These are phyloP conservation scores for Candida ficus DNA, from an alignment of 805 yeast genomes.

Conservation along the genomic window DNA sequence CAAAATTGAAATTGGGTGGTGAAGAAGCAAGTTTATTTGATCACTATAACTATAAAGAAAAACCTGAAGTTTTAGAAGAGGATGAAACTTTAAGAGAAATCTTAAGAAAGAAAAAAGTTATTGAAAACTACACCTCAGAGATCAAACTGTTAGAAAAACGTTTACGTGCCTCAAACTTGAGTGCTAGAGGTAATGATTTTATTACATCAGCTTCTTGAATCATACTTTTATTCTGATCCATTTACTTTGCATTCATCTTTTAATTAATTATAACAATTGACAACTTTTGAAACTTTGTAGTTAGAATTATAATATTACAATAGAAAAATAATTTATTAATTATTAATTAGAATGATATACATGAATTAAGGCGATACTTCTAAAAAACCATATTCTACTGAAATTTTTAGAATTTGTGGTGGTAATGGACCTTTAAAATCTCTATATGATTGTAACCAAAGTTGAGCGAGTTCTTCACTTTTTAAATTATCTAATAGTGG, in stretches of 20 bases:
- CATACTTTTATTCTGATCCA: too few relatives aligned
- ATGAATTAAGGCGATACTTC: too few relatives aligned
- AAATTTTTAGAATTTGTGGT: not conserved
- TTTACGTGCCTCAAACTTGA: slow-evolving; percentile 9
- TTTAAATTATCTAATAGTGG: too few relatives aligned
- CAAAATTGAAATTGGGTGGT: not conserved
- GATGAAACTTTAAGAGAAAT: slow-evolving; percentile 16
- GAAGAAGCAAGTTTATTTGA: slow-evolving; percentile 5
- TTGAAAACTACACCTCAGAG: slow-evolving; percentile 17
- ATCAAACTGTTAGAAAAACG: slow-evolving; percentile 15
- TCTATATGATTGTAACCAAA: slow-evolving; percentile 11
- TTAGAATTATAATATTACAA: too few relatives aligned
- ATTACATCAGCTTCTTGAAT: not conserved
- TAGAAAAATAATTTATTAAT: too few relatives aligned
- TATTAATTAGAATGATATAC: too few relatives aligned
- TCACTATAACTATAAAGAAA: not conserved
- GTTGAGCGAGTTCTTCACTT: slow-evolving; percentile 2
- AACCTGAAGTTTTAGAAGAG: not conserved
- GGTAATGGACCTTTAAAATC: slow-evolving; percentile 7
- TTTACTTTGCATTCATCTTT: too few relatives aligned
- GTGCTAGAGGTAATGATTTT: not conserved
- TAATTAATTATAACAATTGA: too few relatives aligned
- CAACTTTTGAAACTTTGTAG: too few relatives aligned
- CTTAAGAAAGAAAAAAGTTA: slow-evolving; percentile 13
- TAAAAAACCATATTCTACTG: not conserved